Base-by-base conservation (phyloP, 768 basidiomycete genomes). In the Termitomyces titanicus region DNA sequence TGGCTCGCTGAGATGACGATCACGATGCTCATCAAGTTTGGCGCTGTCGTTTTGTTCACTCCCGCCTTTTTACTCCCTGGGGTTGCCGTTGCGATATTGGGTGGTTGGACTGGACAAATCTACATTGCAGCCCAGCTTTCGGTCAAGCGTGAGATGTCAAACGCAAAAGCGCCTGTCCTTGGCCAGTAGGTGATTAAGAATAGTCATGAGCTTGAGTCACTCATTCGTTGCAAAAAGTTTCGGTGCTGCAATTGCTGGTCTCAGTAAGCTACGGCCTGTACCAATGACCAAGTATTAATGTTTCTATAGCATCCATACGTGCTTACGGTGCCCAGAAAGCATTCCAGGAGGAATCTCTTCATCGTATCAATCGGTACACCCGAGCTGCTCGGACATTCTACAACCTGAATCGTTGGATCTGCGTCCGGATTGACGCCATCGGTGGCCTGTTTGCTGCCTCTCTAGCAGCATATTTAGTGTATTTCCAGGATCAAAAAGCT, bases 281-380 rank as follows among this genome's bases (percentile, higher is more conserved):
- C 18, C 40, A 11, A 33, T n/a, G 37, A 40, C 44, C 9, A 33
- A 15, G 44, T 59, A 39, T 31, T 48, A 18, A 40, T 34, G 5
- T 31, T 15, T 39, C 13, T 13, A 24, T 47, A 80, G 79, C 69
- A 18, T 79, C 85, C 8, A 83, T 90, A 53, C 76, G 86, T 22
- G 88, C 88, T 0, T 90, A 84, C 63, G 81, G 81, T 4, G 83
- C 81, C 6, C 76, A 86, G 68, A 66, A 71, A 25, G 54, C 67
- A 2, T 85, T 77, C 70, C 77, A 65, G 58, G 52, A 55, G 37
- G 73, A 80, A 57, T 76, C 79, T 6, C 64, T 79, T 42, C 68
- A 71, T 37, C 75, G 81, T 8, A 82, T 87, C 42, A 80, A 89
- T 64, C 71, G 72, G 20, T 86, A 79, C 54, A 72, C 73, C 12